Evolutionary conservation across 1,284 basidiomycete species (phyloP), one percentile per base, ranked within the genome.

Genomic region (Rhodotorula glutinis): DNA sequence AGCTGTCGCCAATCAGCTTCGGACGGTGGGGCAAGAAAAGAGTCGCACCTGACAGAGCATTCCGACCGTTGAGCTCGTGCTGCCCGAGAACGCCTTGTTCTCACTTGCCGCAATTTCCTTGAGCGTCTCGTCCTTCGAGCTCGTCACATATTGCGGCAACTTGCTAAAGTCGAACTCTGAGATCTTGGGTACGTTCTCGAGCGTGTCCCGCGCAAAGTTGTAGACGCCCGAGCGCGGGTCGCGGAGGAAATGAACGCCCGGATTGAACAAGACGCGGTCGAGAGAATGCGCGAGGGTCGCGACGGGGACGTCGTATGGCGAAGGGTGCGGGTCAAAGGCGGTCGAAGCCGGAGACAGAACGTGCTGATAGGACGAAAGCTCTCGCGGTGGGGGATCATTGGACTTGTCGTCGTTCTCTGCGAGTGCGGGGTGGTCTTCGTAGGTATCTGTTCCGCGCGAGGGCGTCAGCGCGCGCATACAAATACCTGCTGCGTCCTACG

Each of bases 131-230:
- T 98, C 95, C 63, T 83, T 81, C 7, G 90, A 92, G 66, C 92
- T 92, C 40, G 84, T 88, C 44, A 91, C 79, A 75, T 97, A 98
- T 0, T 85, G 83, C 5, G 85, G 83, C 0, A 94, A 79, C 1
- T 90, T 85, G 65, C 90, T 86, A 68, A 92, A 96, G n/a, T 89
- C 92, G 75, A 98, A 98, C 57, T 94, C 86, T n/a, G 85, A 85
- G 3, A 92, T 87, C 63, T 86, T 82, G 0, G 93, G 90, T 53
- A 98, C 85, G 47, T 65, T 51, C 52, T 73, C 71, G 54, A 73
- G 60, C 19, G 53, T 11, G 80, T 79, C 76, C 91, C 80, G 87
- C 92, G 80, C 86, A 84, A 92, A 98, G 77, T 96, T 96, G 80
- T 91, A 95, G 11, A 91, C 88, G 10, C 86, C 84, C 0, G 92